phyloP scores from a whole-genome alignment of 441 rosid genomes.

The Bruguiera hainesii region DNA sequence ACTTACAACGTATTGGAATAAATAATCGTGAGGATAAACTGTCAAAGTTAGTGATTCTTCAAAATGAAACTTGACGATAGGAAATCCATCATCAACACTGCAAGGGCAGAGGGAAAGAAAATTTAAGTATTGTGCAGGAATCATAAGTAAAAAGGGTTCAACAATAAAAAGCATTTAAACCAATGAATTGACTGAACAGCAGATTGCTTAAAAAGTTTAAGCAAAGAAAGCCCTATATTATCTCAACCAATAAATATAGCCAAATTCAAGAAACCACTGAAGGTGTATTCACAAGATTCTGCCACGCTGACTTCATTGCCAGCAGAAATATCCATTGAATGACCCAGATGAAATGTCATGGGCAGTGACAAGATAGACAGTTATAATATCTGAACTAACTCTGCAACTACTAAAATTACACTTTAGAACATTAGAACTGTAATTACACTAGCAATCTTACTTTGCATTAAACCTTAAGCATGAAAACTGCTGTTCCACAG shows the following conservation, averaged over 20 bases:
- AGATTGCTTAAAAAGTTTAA: background rate
- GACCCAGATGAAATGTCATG: background rate
- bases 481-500: constrained; percentile 62
- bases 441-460: constrained; percentile 43
- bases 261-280: background rate
- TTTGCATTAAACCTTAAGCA: constrained; percentile 57
- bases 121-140: background rate
- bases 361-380: background rate
- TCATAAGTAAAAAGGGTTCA: background rate
- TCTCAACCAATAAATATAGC: background rate
- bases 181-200: background rate
- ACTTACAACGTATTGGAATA: constrained; percentile 66
- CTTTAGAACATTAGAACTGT: constrained; percentile 1
- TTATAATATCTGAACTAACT: background rate
- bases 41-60: constrained; percentile 57
- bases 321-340: background rate
- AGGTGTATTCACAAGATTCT: background rate
- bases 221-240: background rate
- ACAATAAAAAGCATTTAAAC: constrained; percentile 2
- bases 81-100: constrained; percentile 82
- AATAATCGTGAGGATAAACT: constrained; percentile 67
- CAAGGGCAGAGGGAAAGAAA: constrained; percentile 25
- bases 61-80: constrained; percentile 64
- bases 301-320: background rate
- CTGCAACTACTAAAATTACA: background rate